Conservation (phyloP, 1,284 basidiomycete genomes). For the Sphagnurus paluster region DNA sequence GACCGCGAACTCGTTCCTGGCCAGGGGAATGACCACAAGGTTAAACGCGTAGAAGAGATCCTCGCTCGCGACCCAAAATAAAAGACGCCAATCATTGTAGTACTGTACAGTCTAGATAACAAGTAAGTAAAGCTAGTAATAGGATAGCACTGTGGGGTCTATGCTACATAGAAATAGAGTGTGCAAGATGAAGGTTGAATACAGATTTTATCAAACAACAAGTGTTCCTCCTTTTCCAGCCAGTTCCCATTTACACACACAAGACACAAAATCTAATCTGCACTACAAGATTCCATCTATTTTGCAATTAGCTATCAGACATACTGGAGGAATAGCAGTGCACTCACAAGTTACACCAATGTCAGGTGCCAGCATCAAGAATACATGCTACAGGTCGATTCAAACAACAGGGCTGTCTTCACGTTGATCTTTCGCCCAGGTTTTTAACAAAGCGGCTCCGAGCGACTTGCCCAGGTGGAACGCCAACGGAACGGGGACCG, state of each 20-base stretch:
- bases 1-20: slow-evolving; percentile 69
- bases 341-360: too few species aligned
- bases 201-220: too few species aligned
- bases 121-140: too few species aligned
- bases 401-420: slow-evolving; percentile 47
- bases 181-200: too few species aligned
- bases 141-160: too few species aligned
- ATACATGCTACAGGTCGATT: neutral
- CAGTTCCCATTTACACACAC: too few species aligned
- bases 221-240: too few species aligned
- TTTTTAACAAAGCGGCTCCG: slow-evolving; percentile 45
- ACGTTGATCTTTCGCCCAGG: slow-evolving; percentile 41
- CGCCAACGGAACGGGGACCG: slow-evolving; percentile 68
- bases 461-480: slow-evolving; percentile 60
- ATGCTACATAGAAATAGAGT: too few species aligned
- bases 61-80: slow-evolving; percentile 42
- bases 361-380: neutral
- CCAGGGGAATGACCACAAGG: slow-evolving; percentile 74
- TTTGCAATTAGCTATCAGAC: too few species aligned
- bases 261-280: too few species aligned
- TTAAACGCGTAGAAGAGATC: slow-evolving; percentile 79
- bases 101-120: neutral
- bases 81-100: neutral
- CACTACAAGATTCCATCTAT: too few species aligned
- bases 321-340: too few species aligned